phyloP scores from a whole-genome alignment of 2,329 filamentous ascomycete species.

The Ophiosphaerella narmari region DNA sequence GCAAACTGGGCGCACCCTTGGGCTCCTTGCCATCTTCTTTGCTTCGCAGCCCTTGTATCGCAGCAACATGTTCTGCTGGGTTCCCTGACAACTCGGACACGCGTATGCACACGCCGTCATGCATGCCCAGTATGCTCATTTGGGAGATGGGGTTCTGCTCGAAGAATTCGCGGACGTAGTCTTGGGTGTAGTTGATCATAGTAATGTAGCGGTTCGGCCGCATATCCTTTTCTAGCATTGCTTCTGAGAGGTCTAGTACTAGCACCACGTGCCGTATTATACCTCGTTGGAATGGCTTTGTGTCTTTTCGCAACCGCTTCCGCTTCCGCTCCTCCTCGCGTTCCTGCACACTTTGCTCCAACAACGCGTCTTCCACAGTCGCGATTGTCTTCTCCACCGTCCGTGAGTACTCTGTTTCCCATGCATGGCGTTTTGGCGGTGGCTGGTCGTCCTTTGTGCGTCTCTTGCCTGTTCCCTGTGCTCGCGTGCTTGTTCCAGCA shows the following conservation, averaged over 20 bases:
- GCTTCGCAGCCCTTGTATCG: constrained; percentile 67
- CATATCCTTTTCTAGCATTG: constrained; percentile 95
- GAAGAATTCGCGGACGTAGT: constrained; percentile 93
- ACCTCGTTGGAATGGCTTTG: constrained; percentile 90
- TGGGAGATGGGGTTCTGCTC: constrained; percentile 99
- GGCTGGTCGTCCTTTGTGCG: constrained; percentile 13
- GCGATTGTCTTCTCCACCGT: constrained; percentile 65
- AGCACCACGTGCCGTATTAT: constrained; percentile 97
- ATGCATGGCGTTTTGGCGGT: constrained; percentile 53
- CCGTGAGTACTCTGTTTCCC: constrained; percentile 50
- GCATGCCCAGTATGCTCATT: constrained; percentile 89
- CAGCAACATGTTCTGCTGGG: constrained; percentile 82
- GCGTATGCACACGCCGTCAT: constrained; percentile 83
- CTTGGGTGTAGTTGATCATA: constrained; percentile 78
- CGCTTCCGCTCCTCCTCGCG: constrained; percentile 82
- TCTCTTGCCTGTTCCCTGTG: constrained; percentile 26
- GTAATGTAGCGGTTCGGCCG: constrained; percentile 85
- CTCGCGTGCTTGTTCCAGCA: constrained; percentile 26
- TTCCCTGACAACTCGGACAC: constrained; percentile 92
- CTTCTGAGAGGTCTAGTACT: constrained; percentile 87
- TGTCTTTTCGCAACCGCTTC: constrained; percentile 81
- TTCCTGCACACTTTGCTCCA: constrained; percentile 72
- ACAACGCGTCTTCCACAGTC: constrained; percentile 68
- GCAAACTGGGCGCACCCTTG: constrained; percentile 63
- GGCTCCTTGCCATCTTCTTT: constrained; percentile 66